phyloP scores from a whole-genome alignment of 805 yeast genomes.

The Ogataea paradorogensis region DNA sequence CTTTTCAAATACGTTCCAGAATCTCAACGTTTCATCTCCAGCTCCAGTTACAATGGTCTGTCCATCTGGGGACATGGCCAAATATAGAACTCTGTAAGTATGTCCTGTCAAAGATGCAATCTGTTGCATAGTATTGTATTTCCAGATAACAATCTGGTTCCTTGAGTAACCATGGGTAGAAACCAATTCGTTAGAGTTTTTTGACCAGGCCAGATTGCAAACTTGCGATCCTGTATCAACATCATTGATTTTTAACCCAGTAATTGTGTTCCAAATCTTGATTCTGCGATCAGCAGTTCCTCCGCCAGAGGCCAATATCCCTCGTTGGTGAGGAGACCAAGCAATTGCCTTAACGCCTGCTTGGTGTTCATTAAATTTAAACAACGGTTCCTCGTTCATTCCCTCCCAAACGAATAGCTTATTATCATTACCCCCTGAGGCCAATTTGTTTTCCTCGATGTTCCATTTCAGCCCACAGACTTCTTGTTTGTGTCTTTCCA shows the following conservation, averaged over 20 bases:
- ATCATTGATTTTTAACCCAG: conserved; percentile 69
- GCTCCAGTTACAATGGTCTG: conserved; percentile 97
- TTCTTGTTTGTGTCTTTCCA: conserved; percentile 81
- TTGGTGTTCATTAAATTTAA: conserved; percentile 74
- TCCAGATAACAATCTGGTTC: conserved; percentile 91
- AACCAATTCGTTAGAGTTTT: conserved; percentile 86
- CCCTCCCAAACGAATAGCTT: conserved; percentile 87
- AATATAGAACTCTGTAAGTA: conserved; percentile 84
- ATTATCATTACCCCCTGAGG: conserved; percentile 96
- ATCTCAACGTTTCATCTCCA: conserved; percentile 93
- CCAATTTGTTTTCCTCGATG: conserved; percentile 82
- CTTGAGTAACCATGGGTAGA: conserved; percentile 93
- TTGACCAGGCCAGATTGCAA: conserved; percentile 91
- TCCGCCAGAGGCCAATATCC: conserved; percentile 91
- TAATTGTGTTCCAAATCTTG: conserved; percentile 87
- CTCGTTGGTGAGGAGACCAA: conserved; percentile 97
- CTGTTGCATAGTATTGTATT: conserved; percentile 88
- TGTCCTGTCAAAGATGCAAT: conserved; percentile 93
- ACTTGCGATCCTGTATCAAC: conserved; percentile 97
- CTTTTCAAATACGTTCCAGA: conserved; percentile 93
- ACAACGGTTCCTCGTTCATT: conserved; percentile 59
- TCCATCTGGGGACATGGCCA: conserved; percentile 93
- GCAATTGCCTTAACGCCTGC: conserved; percentile 97
- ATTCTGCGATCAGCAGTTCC: conserved; percentile 92
- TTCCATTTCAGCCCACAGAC: conserved; percentile 97